Base-by-base conservation (phyloP, 345 rosid species). In the Eucalyptus cloeziana region DNA sequence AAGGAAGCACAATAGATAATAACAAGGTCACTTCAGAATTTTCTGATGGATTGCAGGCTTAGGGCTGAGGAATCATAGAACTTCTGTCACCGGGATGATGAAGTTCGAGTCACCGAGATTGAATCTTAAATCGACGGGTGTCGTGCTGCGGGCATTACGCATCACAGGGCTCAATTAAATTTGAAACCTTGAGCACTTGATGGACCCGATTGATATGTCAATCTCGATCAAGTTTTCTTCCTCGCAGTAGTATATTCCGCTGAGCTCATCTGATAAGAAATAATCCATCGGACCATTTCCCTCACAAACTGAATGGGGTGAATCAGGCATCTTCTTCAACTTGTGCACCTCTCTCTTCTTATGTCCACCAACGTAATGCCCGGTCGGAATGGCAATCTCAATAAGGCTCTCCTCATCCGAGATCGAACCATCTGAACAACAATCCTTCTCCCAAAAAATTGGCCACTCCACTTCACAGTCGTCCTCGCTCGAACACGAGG, bases 141-240 rank as follows among this genome's bases (percentile, higher is more conserved):
- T 40, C 30, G 47, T 37, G 47, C 47, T 10, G 47, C 6, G 47
- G 83, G 30, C 83, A 21, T 76, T 76, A 11, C 30, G 8, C 15
- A 37, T 87, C 44, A 8, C 19, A 47, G 40, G 40, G 88, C 54
- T 92, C 86, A 91, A 86, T 92, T 93, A 86, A 88, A 93, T 92
- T 86, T 90, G 92, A 89, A 92, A 89, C 91, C 93, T 91, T 79
- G 94, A 91, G 87, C 91, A 91, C 89, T 93, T 93, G 88, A 91
- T 92, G 86, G 92, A 93, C 52, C 94, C 94, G 88, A 91, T 89
- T 21, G 90, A 91, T 85, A 93, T 90, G 90, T 93, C 94, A 85
- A 93, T 93, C 92, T 93, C 94, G 54, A 92, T 92, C 92, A 93
- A 81, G 21, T 92, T 93, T 10, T 93, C 94, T 64, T 93, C 94